phyloP scores from a whole-genome alignment of 768 basidiomycete genomes.

The Tricholoma matsutake region DNA sequence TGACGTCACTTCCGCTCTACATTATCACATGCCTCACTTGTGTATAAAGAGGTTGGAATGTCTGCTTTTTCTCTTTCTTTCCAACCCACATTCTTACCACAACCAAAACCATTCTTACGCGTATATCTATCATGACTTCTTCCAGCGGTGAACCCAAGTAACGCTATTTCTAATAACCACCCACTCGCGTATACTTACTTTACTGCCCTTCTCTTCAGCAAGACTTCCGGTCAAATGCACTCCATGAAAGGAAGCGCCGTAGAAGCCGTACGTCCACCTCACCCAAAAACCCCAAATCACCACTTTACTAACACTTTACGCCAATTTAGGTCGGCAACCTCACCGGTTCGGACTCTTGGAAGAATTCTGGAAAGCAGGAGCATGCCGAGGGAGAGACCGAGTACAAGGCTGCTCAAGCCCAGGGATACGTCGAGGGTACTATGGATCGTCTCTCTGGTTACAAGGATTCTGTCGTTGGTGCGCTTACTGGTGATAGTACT shows the following conservation, averaged over 20 bases:
- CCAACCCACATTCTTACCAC: not conserved
- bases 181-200: not conserved
- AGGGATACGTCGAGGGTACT: slow-evolving; percentile 49
- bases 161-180: not conserved
- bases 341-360: slow-evolving; percentile 45
- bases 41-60: not conserved
- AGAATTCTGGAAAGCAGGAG: slow-evolving; percentile 47
- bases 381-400: slow-evolving; percentile 51
- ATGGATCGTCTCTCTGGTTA: slow-evolving; percentile 43
- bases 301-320: not conserved
- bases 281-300: too few relatives aligned
- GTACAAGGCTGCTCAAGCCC: slow-evolving; percentile 46
- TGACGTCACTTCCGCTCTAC: not conserved
- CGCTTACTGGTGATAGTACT: slow-evolving; percentile 45
- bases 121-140: slow-evolving; percentile 14
- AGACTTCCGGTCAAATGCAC: slow-evolving; percentile 41
- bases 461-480: slow-evolving; percentile 48
- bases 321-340: slow-evolving; percentile 37
- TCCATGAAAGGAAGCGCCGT: slow-evolving; percentile 40
- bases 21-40: not conserved
- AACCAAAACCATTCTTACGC: not conserved
- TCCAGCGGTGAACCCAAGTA: slow-evolving; percentile 19
- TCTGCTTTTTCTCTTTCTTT: not conserved
- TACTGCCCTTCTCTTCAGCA: slow-evolving; percentile 23
- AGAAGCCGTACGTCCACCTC: slow-evolving; percentile 10